Conservation (phyloP, 148 eudicot genomes). For the Arctostaphylos glauca region DNA sequence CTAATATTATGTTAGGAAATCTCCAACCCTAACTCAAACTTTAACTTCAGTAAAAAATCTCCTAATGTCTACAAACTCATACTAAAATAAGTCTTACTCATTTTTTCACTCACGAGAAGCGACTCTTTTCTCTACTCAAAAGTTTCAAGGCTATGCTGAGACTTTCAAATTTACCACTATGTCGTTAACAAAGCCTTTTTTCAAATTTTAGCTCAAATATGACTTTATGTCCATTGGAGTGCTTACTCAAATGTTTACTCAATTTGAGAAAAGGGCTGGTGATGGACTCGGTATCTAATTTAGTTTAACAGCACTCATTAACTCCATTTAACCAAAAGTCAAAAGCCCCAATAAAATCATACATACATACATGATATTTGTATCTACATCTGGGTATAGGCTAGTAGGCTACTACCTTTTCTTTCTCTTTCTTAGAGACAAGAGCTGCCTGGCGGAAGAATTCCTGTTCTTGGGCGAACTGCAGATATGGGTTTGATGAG, state of each 20-base stretch:
- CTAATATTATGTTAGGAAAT: neutral
- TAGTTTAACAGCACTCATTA: neutral
- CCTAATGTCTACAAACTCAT: neutral
- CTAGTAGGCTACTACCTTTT: constrained; percentile 52
- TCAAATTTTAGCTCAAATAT: neutral
- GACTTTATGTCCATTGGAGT: neutral
- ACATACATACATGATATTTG: neutral
- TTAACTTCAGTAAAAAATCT: neutral
- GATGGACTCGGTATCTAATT: neutral
- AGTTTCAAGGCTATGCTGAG: neutral
- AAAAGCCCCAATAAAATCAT: neutral
- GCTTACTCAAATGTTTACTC: neutral
- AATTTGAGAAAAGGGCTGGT: neutral
- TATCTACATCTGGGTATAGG: neutral
- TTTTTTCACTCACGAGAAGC: neutral
- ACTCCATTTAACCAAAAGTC: neutral
- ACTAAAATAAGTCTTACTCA: neutral
- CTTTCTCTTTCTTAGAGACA: constrained; percentile 85
- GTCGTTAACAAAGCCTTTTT: neutral
- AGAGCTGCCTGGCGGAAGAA: constrained; percentile 84
- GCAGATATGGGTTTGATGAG: constrained; percentile 15
- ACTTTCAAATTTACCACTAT: neutral
- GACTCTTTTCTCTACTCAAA: neutral
- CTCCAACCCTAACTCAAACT: neutral
- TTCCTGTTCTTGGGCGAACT: constrained; percentile 97